These are phyloP conservation scores for Boletus sp. DNA, from an alignment of 768 basidiomycete species.

Conservation along the genomic window DNA sequence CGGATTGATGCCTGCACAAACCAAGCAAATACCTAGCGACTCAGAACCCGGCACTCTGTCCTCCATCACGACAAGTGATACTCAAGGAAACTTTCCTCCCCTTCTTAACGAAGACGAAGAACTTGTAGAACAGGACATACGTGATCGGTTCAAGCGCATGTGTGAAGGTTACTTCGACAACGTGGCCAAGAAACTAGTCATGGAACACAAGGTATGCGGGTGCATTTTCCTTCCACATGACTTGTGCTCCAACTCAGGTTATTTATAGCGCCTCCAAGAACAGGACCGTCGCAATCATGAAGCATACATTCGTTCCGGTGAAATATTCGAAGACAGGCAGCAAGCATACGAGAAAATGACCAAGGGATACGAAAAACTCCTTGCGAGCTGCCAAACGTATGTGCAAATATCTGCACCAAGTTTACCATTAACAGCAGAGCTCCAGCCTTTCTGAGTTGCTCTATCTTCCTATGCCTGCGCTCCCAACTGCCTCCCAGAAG, in stretches of 20 bases:
- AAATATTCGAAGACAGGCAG: constrained; percentile 98
- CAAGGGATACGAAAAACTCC: constrained; percentile 88
- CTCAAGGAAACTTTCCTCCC: constrained; percentile 39
- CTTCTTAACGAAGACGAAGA: constrained; percentile 57
- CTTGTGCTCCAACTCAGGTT: background rate
- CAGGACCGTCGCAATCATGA: constrained; percentile 97
- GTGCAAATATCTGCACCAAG: constrained; percentile 21
- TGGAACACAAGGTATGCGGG: constrained; percentile 77
- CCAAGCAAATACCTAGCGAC: constrained; percentile 57
- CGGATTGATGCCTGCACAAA: constrained; percentile 57
- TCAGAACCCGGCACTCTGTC: constrained; percentile 59
- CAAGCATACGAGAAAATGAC: constrained; percentile 99
- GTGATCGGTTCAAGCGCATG: constrained; percentile 87
- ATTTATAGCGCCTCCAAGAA: constrained; percentile 81
- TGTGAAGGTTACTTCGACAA: constrained; percentile 91
- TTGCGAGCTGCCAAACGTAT: constrained; percentile 84
- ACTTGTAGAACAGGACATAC: constrained; percentile 79
- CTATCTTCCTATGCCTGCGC: constrained; percentile 70
- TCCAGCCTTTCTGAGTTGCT: constrained; percentile 87
- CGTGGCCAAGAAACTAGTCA: constrained; percentile 86
- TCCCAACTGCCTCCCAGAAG: constrained; percentile 82
- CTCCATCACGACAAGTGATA: constrained; percentile 29
- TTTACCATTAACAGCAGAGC: constrained; percentile 7
- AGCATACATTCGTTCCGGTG: constrained; percentile 98
- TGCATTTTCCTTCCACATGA: background rate